Percentiles rank a stretch among this genome's conserved stretches.
Conservation (phyloP, 2,329 filamentous ascomycete genomes). For the Penicillium sp. region DNA sequence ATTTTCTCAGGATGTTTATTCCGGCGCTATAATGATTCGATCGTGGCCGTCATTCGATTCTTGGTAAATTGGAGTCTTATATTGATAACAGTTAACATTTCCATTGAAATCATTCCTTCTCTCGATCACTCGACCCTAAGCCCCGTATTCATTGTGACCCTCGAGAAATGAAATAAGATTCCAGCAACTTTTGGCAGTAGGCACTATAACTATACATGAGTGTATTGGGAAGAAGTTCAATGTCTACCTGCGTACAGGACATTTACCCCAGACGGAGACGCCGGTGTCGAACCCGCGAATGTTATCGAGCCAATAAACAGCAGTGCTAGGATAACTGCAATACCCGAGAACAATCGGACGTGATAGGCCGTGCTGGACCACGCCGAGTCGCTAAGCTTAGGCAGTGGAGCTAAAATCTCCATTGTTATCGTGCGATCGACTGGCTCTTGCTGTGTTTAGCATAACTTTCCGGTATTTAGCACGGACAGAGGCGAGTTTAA, state of each 20-base stretch:
- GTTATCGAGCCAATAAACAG: background rate
- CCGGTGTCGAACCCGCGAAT: too few relatives aligned
- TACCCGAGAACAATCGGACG: background rate
- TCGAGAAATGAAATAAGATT: too few relatives aligned
- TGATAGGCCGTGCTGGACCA: conserved; percentile 5
- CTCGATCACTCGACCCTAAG: too few relatives aligned
- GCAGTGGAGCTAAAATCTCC: conserved; percentile 5
- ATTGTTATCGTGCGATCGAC: conserved; percentile 18
- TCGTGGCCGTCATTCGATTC: background rate
- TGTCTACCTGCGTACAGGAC: too few relatives aligned
- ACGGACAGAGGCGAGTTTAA: conserved; percentile 7
- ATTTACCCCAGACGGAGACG: background rate
- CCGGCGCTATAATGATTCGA: conserved; percentile 3
- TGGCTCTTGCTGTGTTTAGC: conserved; percentile 6
- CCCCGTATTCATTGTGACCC: too few relatives aligned
- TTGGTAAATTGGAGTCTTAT: background rate
- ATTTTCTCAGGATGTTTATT: conserved; percentile 3
- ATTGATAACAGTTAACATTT: background rate
- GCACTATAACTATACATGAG: too few relatives aligned
- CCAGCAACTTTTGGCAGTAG: too few relatives aligned
- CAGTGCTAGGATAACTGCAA: background rate
- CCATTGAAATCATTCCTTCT: too few relatives aligned
- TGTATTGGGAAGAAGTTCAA: background rate
- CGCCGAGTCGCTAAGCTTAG: conserved; percentile 15
- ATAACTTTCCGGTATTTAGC: background rate